A percentile compares a stretch with the other conserved stretches of the same genome.
These are phyloP conservation scores for Ilyonectria mors-panacis DNA, from an alignment of 2,329 filamentous ascomycete genomes.

Conservation along the genomic window DNA sequence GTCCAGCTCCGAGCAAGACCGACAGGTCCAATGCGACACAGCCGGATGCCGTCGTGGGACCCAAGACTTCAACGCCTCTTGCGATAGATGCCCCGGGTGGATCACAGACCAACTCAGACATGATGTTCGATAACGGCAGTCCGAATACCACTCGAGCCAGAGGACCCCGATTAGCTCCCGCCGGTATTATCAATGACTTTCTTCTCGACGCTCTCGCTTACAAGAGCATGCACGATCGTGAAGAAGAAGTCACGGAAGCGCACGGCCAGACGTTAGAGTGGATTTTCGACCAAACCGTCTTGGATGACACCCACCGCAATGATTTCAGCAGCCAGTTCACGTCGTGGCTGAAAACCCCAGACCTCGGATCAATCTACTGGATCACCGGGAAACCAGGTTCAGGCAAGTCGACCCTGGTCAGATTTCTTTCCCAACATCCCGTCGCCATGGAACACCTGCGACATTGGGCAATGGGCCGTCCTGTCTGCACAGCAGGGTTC, in stretches of 20 bases:
- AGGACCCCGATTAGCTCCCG: slow-evolving; percentile 28
- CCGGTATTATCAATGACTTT: slow-evolving; percentile 49
- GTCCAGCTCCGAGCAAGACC: too few species aligned
- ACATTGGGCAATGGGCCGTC: slow-evolving; percentile 46
- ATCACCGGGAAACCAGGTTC: slow-evolving; percentile 61
- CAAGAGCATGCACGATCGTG: slow-evolving; percentile 51
- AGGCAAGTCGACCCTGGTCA: slow-evolving; percentile 63
- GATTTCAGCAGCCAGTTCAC: slow-evolving; percentile 39
- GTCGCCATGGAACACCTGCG: slow-evolving; percentile 33
- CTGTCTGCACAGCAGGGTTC: slow-evolving; percentile 55
- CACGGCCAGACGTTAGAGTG: slow-evolving; percentile 55
- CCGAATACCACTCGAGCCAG: background rate
- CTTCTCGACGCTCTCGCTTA: slow-evolving; percentile 51
- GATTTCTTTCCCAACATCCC: slow-evolving; percentile 51
- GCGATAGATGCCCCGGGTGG: background rate
- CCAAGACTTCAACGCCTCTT: background rate
- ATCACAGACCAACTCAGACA: background rate
- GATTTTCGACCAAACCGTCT: slow-evolving; percentile 48
- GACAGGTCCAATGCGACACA: background rate
- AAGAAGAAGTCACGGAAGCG: slow-evolving; percentile 50
- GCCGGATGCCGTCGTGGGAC: background rate
- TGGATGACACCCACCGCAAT: slow-evolving; percentile 11
- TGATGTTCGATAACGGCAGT: slow-evolving; percentile 2
- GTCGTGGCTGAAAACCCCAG: slow-evolving; percentile 46
- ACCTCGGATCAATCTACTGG: slow-evolving; percentile 51